phyloP scores from a whole-genome alignment of 202 grass and related monocot genomes.

The Bolboschoenoplectus hybrid region DNA sequence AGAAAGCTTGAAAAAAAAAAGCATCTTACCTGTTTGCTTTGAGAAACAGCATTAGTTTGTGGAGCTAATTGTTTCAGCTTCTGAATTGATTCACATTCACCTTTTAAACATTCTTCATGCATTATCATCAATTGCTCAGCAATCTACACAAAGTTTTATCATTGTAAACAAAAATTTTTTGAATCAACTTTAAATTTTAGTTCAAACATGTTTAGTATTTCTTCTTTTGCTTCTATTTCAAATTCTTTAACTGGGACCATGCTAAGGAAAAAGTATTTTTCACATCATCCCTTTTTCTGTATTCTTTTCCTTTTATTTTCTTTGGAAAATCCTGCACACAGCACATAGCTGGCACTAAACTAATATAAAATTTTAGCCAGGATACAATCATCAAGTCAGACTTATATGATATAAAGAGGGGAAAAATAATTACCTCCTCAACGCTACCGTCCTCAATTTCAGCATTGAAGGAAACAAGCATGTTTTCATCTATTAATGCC shows the following conservation, averaged over 20 bases:
- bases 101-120: constrained; percentile 80
- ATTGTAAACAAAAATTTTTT: constrained; percentile 1
- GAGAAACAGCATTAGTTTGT: constrained; percentile 61
- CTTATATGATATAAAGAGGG: not conserved
- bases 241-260: not conserved
- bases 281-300: not conserved
- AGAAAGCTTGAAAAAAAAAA: not conserved
- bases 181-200: not conserved
- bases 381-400: not conserved
- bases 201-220: not conserved
- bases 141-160: constrained; percentile 44
- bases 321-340: constrained; percentile 16
- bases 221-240: not conserved
- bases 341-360: not conserved
- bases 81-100: constrained; percentile 66
- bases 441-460: constrained; percentile 77
- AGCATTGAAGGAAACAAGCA: constrained; percentile 56
- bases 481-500: constrained; percentile 52
- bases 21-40: constrained; percentile 59
- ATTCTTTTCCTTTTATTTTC: not conserved
- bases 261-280: not conserved
- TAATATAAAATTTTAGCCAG: not conserved
- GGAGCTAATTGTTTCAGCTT: constrained; percentile 54
- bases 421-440: constrained; percentile 56
- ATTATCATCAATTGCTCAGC: constrained; percentile 71